Base-by-base conservation (phyloP, 2,329 filamentous ascomycete species). In the Arthroderma uncinatum region DNA sequence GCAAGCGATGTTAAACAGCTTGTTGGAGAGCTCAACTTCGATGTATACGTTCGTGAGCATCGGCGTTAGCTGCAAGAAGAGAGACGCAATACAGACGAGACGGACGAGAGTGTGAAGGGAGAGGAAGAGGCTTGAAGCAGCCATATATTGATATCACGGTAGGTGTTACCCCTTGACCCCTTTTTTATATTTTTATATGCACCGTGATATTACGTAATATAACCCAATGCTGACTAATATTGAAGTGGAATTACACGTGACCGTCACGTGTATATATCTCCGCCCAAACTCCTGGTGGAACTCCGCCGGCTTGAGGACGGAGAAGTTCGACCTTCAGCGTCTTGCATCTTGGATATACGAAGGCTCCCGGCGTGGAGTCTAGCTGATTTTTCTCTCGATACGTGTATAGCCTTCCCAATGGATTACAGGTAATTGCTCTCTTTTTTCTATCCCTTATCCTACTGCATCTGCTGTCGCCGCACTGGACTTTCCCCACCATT, bases 1-100 rank as follows among this genome's bases (percentile, higher is more conserved):
- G n/a, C n/a, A n/a, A 67, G 66, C 12, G 63, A 69, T 55, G 65
- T 69, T 16, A 65, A 63, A 39, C 62, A 62, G 23, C 59, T 70
- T 9, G 67, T 70, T 42, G 67, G 68, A 0, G 68, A 70, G 44
- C 61, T 70, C 7, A 66, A 61, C n/a, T 69, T 70, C 44, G 64
- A 69, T 8, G 64, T 66, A 6, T 62, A 64, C 25, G 55, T 60
- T 39, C 55, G 39, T 19, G 58, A 40, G 2, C 54, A 59, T 42
- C 42, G 59, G 16, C 28, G 56, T 16, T 56, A 34, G 16, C 21
- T 42, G 25, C 30, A 23, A n/a, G 40, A 48, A 14, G 42, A 52
- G n/a, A 8, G 25, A 7, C 47, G 23, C 4, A 2, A 6, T 4
- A 30, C 23, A 30, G 28, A 33, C 2, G 23, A 50, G 6, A 10